Evolutionary conservation across 257 asterid genomes (phyloP), one percentile per base, ranked within the genome.

Genomic region (Plectranthus barbatus): DNA sequence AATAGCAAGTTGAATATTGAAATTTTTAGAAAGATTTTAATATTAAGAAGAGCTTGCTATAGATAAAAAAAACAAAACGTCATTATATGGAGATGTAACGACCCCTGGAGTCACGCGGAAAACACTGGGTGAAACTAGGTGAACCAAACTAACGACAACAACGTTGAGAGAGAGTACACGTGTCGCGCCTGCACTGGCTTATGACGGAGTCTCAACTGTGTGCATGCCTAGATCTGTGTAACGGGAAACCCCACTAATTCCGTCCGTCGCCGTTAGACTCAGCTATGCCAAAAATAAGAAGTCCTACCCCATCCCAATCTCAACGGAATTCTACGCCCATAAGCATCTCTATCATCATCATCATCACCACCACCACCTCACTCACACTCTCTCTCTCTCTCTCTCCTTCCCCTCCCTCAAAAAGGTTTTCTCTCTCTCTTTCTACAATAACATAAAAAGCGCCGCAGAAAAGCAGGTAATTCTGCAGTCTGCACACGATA

Each of bases 341-440:
- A 62, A 72, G 73, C 81, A 75, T 72, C 77, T 70, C 75, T 56
- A 40, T 68, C 83, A 59, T 67, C 82, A 49, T 71, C 79, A 69
- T 52, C 70, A 64, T 42, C 78, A 53, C 42, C 73, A 56, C 62
- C 81, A 49, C 69, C 81, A 18, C 67, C 31, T 1, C 31, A 1
- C 31, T 26, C 31, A 37, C 76, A 17, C 76, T 53, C 73, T 13
- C 51, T 37, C 67, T n/a, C n/a, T n/a, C n/a, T n/a, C n/a, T n/a
- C n/a, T n/a, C n/a, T n/a, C n/a, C n/a, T n/a, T n/a, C n/a, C n/a
- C n/a, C n/a, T n/a, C n/a, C n/a, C n/a, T 14, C 15, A 24, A 41
- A 23, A 42, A 5, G 42, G 2, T 29, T 34, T 26, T 23, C 41
- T 42, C 69, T 74, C 75, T 23, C 29, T 23, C 1, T 4, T 23